A percentile compares a stretch with the other conserved stretches of the same genome.
Evolutionary conservation across 2,329 filamentous ascomycete genomes (phyloP).

Genomic region (Neofusicoccum parvum): DNA sequence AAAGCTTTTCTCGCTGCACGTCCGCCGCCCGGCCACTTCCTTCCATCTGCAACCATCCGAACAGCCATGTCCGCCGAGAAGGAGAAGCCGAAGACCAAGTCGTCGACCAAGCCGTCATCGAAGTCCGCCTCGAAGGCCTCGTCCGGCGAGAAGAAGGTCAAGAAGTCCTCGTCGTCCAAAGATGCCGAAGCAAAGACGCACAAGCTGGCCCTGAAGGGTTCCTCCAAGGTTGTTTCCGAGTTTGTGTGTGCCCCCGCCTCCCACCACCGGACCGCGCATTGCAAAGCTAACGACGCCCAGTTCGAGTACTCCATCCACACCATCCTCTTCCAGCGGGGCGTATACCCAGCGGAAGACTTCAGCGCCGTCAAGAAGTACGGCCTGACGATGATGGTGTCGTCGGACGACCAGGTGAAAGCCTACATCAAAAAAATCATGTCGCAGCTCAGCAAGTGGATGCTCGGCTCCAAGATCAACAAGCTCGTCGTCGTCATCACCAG

Average conservation of each 20-base stretch:
- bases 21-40: not conserved
- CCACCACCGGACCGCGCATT: not conserved
- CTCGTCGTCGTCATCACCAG: slow-evolving; percentile 95
- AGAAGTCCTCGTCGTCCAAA: slow-evolving; percentile 36
- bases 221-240: slow-evolving; percentile 87
- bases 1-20: slow-evolving; percentile 11
- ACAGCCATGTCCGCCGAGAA: slow-evolving; percentile 7
- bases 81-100: slow-evolving; percentile 16
- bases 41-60: not conserved
- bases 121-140: slow-evolving; percentile 22
- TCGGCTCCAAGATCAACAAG: slow-evolving; percentile 94
- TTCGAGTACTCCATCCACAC: slow-evolving; percentile 99
- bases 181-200: slow-evolving; percentile 82
- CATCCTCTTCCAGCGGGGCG: slow-evolving; percentile 86
- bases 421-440: slow-evolving; percentile 99
- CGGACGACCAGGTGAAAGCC: slow-evolving; percentile 96
- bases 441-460: slow-evolving; percentile 97
- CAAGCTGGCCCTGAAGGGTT: slow-evolving; percentile 87
- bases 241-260: slow-evolving; percentile 68
- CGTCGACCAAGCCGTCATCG: slow-evolving; percentile 22
- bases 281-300: slow-evolving; percentile 43
- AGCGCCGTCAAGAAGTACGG: slow-evolving; percentile 99
- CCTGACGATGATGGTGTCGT: slow-evolving; percentile 93
- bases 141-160: slow-evolving; percentile 15
- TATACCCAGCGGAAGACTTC: slow-evolving; percentile 94